phyloP scores from a whole-genome alignment of 2,329 filamentous ascomycete genomes.

The Talaromyces piceae region DNA sequence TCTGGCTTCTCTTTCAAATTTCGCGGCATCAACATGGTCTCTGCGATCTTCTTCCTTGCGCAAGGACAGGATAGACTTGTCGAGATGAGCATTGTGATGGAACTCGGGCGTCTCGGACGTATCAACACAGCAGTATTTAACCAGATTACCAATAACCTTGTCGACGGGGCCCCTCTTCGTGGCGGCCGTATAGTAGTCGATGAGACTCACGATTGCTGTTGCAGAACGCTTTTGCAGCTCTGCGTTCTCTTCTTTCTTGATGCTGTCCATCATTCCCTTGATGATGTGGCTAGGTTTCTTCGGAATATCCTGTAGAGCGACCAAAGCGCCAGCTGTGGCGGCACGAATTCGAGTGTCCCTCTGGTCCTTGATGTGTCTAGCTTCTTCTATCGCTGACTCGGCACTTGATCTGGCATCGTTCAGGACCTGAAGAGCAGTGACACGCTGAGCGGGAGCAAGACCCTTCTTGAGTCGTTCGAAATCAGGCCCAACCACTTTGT shows the following conservation, averaged over 20 bases:
- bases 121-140: slow-evolving; percentile 97
- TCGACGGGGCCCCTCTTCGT: slow-evolving; percentile 80
- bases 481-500: slow-evolving; percentile 77
- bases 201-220: slow-evolving; percentile 71
- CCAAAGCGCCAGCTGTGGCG: slow-evolving; percentile 76
- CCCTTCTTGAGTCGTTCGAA: slow-evolving; percentile 82
- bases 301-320: slow-evolving; percentile 78
- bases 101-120: slow-evolving; percentile 97
- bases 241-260: slow-evolving; percentile 88
- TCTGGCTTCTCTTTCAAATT: slow-evolving; percentile 82
- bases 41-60: slow-evolving; percentile 95
- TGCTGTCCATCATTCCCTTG: slow-evolving; percentile 96
- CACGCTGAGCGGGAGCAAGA: slow-evolving; percentile 79
- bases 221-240: slow-evolving; percentile 84
- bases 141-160: slow-evolving; percentile 90
- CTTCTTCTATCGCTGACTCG: slow-evolving; percentile 67
- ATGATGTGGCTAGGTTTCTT: slow-evolving; percentile 92
- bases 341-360: slow-evolving; percentile 82
- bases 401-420: slow-evolving; percentile 68
- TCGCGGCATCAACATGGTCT: slow-evolving; percentile 83
- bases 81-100: slow-evolving; percentile 69
- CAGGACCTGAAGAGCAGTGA: slow-evolving; percentile 73
- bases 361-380: slow-evolving; percentile 67
- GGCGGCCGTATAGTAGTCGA: slow-evolving; percentile 75
- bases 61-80: slow-evolving; percentile 78